Evolutionary conservation across 2,329 filamentous ascomycete genomes (phyloP).

Genomic region (Colletotrichum magnum): DNA sequence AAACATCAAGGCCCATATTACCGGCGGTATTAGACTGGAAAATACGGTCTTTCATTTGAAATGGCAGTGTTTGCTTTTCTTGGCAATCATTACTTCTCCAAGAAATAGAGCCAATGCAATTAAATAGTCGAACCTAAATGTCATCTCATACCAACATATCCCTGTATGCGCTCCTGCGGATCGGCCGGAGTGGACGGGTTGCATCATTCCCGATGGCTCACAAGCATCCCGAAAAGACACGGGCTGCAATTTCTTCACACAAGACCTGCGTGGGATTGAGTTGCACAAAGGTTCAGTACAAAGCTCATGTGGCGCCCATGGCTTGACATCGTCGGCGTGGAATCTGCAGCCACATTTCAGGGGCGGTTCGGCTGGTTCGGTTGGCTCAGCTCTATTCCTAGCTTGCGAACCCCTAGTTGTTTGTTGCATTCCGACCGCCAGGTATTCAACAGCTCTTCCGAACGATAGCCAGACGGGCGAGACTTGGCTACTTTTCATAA

Average conservation of each 20-base stretch:
- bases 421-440: too few species aligned
- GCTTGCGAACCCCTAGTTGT: too few species aligned
- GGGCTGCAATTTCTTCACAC: neutral
- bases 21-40: conserved; percentile 1
- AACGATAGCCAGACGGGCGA: neutral
- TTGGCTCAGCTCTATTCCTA: too few species aligned
- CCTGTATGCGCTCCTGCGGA: conserved; percentile 14
- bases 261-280: too few species aligned
- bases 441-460: too few species aligned
- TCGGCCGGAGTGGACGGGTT: neutral
- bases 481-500: neutral
- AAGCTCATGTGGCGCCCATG: too few species aligned
- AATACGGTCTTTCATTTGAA: neutral
- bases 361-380: too few species aligned
- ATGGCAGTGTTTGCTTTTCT: conserved; percentile 6
- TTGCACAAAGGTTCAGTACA: too few species aligned
- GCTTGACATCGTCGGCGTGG: too few species aligned
- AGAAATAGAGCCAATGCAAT: conserved; percentile 6
- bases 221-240: neutral
- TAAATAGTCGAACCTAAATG: conserved; percentile 18
- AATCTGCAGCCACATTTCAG: too few species aligned
- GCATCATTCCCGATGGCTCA: neutral
- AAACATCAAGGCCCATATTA: neutral
- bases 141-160: neutral
- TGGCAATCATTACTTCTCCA: conserved; percentile 1